Conservation (phyloP, 345 rosid species). For the Angophora floribunda region DNA sequence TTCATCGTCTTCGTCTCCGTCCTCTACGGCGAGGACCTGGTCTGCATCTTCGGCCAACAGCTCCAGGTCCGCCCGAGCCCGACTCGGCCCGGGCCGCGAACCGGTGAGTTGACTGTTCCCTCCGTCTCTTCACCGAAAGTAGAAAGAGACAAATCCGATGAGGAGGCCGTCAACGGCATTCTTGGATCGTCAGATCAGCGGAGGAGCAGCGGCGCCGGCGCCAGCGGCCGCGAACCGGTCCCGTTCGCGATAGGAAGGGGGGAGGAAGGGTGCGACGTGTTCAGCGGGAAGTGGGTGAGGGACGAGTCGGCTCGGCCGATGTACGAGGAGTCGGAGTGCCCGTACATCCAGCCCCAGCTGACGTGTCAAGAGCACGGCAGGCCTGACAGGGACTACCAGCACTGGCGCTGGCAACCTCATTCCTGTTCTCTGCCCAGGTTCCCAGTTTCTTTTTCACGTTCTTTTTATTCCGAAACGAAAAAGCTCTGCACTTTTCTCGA, state of each 20-base stretch:
- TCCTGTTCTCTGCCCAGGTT: conserved; percentile 82
- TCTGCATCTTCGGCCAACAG: conserved; percentile 38
- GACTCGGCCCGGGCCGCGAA: conserved; percentile 12
- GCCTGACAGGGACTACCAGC: conserved; percentile 70
- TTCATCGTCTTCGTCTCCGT: conserved; percentile 59
- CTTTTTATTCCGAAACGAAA: background rate
- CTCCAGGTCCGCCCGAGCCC: conserved; percentile 35
- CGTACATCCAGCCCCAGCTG: conserved; percentile 96
- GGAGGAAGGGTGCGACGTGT: conserved; percentile 64
- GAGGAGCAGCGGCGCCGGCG: conserved; percentile 2
- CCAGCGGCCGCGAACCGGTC: conserved; percentile 9
- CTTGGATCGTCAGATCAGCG: conserved; percentile 5
- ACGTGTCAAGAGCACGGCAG: conserved; percentile 93
- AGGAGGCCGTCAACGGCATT: conserved; percentile 24
- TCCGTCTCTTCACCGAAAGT: background rate
- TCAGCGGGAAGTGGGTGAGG: conserved; percentile 85
- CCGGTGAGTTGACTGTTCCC: conserved; percentile 20
- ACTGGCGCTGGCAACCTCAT: conserved; percentile 93
- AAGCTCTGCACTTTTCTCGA: background rate
- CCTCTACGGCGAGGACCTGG: conserved; percentile 67
- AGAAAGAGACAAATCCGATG: background rate
- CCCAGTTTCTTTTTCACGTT: background rate
- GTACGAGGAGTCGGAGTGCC: conserved; percentile 89
- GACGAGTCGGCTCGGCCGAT: conserved; percentile 65
- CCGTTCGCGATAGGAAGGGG: conserved; percentile 62